Base-by-base conservation (phyloP, 768 basidiomycete genomes). In the Leccinum aurantiacum region DNA sequence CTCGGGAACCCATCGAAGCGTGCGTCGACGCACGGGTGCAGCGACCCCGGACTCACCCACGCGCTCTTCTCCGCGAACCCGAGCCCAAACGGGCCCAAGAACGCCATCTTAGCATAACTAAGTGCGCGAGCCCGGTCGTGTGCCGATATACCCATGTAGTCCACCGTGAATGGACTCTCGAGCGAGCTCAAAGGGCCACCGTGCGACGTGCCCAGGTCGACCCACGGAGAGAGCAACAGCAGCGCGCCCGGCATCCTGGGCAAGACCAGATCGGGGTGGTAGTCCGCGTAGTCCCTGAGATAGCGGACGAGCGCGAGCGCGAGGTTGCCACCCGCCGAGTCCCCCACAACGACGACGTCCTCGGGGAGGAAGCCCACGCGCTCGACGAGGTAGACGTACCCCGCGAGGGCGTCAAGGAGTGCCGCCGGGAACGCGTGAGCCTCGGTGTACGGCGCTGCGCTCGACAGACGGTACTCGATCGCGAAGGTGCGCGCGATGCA, bases 21-120 rank as follows among this genome's bases (percentile, higher is more conserved):
- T 8, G 80, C 73, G 2, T 65, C 38, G 35, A 80, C 67, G 11
- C 67, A 67, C 1, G 79, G 71, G 50, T 80, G 67, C 24, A 77
- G 64, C 5, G 84, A 86, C 14, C 81, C 82, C 3, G 88, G 87
- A 0, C 86, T 88, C 27, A 89, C 75, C 64, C 85, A 88, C n/a
- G 70, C 73, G 58, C 80, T 85, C 13, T 72, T 73, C 14, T 80
- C 77, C 10, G 80, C 79, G 9, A 77, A 77, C 4, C 74, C 80
- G 2, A 72, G 59, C 6, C 80, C 83, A 55, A 84, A 79, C 1
- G 81, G 78, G 1, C 84, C 85, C 6, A 78, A 60, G 61, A 85
- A 84, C 0, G 83, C 78, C 25, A 2, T 27, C 60, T 54, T 62
- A 3, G 24, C 37, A 14, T 65, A 61, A 33, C 35, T 57, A 17